Percentiles rank a stretch among this genome's conserved stretches.
These are phyloP conservation scores for Azolla pinnata DNA, from an alignment of 75 land plant species.

Conservation along the genomic window DNA sequence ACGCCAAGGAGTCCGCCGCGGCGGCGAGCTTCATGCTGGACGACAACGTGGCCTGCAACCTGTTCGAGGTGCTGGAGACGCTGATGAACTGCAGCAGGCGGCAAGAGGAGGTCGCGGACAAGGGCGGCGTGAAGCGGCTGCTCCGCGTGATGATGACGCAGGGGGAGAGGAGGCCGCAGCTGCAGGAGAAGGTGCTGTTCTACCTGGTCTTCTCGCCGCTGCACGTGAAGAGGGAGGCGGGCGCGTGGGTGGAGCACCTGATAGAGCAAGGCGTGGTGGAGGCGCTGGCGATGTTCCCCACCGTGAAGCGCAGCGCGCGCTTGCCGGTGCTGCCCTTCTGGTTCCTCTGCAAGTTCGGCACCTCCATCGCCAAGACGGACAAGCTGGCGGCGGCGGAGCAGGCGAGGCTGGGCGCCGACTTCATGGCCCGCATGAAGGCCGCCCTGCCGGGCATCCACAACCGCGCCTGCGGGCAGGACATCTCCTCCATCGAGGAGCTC, in stretches of 20 bases:
- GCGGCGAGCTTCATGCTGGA: no score
- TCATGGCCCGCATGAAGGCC: not conserved
- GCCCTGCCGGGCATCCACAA: not conserved
- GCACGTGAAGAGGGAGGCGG: not conserved
- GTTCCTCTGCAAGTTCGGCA: constrained; percentile 6
- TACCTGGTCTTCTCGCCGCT: constrained; percentile 1
- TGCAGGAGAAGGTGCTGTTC: constrained; percentile 4
- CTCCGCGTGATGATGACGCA: not conserved
- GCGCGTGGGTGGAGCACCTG: not conserved
- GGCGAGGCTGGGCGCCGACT: not conserved
- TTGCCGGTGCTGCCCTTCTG: not conserved
- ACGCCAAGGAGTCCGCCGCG: no score
- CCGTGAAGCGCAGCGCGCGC: not conserved
- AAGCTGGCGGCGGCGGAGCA: not conserved
- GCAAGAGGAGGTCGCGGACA: not conserved
- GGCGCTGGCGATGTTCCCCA: not conserved
- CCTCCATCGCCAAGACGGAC: constrained; percentile 5
- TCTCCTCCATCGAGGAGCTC: not conserved
- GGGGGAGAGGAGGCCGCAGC: not conserved
- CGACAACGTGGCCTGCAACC: not conserved
- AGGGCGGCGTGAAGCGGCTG: not conserved
- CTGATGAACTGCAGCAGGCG: not conserved
- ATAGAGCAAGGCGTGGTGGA: constrained; percentile 1
- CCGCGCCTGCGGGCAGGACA: not conserved
- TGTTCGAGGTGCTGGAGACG: constrained; percentile 2